A percentile compares a stretch with the other conserved stretches of the same genome.
phyloP scores from a whole-genome alignment of 2,329 filamentous ascomycete genomes.

The Lachnellula subtilissima region DNA sequence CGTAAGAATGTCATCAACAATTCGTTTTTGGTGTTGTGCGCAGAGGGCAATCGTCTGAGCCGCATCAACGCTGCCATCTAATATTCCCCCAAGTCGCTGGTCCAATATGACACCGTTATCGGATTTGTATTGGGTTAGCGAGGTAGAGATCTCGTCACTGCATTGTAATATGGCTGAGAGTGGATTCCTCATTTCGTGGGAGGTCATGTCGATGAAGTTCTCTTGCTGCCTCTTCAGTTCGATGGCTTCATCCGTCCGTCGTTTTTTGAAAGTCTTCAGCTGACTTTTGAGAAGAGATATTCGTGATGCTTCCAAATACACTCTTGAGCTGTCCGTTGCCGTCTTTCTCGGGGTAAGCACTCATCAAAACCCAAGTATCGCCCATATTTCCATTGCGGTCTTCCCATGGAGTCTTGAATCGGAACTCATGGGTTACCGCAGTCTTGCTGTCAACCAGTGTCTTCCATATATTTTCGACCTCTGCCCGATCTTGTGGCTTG shows the following conservation, averaged over 20 bases:
- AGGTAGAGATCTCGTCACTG: slow-evolving; percentile 62
- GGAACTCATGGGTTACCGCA: slow-evolving; percentile 66
- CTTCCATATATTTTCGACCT: slow-evolving; percentile 57
- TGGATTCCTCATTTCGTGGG: slow-evolving; percentile 6
- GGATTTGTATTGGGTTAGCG: slow-evolving; percentile 30
- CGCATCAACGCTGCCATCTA: slow-evolving; percentile 62
- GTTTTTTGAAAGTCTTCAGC: slow-evolving; percentile 76
- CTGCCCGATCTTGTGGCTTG: slow-evolving; percentile 57
- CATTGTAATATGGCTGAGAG: slow-evolving; percentile 45
- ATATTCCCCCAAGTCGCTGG: slow-evolving; percentile 42
- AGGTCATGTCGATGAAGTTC: slow-evolving; percentile 71
- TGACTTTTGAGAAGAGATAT: slow-evolving; percentile 82
- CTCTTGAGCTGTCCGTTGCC: slow-evolving; percentile 61
- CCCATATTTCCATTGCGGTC: slow-evolving; percentile 53
- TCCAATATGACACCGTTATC: slow-evolving; percentile 11
- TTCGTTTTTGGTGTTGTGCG: slow-evolving; percentile 69
- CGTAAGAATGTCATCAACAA: slow-evolving; percentile 63
- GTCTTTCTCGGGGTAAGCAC: slow-evolving; percentile 68
- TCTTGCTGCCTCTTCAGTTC: slow-evolving; percentile 70
- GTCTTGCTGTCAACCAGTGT: slow-evolving; percentile 56
- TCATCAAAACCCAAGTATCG: slow-evolving; percentile 75
- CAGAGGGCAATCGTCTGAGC: slow-evolving; percentile 79
- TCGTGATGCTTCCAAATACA: slow-evolving; percentile 76
- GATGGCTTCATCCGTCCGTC: slow-evolving; percentile 73
- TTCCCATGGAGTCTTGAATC: slow-evolving; percentile 66